Base-by-base conservation (phyloP, 2,329 filamentous ascomycete species). In the Neopestalotiopsis clavispora region DNA sequence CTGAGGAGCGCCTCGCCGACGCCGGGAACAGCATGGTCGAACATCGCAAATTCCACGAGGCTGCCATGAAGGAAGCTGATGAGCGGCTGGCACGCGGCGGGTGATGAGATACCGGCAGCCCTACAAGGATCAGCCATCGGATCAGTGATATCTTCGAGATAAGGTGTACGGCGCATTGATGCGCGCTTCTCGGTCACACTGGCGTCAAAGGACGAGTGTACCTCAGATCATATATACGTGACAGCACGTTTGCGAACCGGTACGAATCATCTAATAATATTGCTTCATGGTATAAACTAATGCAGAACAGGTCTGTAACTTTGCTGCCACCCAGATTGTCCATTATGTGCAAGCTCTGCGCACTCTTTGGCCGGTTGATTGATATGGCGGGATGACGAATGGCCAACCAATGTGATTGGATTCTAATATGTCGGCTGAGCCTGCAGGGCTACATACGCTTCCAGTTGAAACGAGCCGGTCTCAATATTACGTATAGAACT, bases 21-120 rank as follows among this genome's bases (percentile, higher is more conserved):
- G 42, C 64, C 28, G 64, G 52, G 9, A 45, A 66, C 14, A 34
- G 23, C 28, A 66, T 66, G 45, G 64, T 34, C 14, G 45, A 58
- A 23, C 64, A 66, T 38, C 42, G 64, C 1, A 57, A 32, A 34
- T 66, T 56, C 12, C 64, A 66, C 32, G 28, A n/a, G 23, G n/a
- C 52, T n/a, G 64, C 64, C 14, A 66, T 66, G 49, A 56, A 66
- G 30, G 64, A 63, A 65, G 61, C 67, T 42, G 42, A 59, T 38
- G 45, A 68, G 9, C 42, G 59, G 9, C 30, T 66, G 28, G 64
- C 42, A n/a, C 59, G 59, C 5, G 57, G 57, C n/a, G 57, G 57
- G 5, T 59, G 57, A 59, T 38, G 10, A 12, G 20, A 58, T 14
- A n/a, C 2, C 17, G 17, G 9, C n/a, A 2, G 3, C n/a, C 20